Evolutionary conservation across 768 basidiomycete genomes (phyloP).

Genomic region (Lepiota subincarnata): DNA sequence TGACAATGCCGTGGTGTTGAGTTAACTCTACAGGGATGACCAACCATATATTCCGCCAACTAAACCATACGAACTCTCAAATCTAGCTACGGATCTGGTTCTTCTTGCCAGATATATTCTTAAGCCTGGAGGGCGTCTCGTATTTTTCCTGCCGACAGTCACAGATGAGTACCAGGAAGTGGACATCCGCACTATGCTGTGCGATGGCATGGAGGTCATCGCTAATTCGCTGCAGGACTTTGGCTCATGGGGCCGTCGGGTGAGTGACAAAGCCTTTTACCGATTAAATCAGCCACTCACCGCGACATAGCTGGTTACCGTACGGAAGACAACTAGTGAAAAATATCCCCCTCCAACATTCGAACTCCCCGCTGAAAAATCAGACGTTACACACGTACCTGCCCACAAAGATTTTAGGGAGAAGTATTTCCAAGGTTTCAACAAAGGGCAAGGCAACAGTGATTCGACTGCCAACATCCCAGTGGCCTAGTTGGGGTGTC

Average conservation of each 20-base stretch:
- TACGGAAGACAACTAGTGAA: conserved; percentile 59
- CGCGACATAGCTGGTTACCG: conserved; percentile 75
- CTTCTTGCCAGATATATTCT: conserved; percentile 78
- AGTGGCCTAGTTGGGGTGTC: no score
- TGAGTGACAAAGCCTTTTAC: conserved; percentile 33
- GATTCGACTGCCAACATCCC: background rate
- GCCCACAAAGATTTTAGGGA: conserved; percentile 88
- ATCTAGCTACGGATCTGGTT: conserved; percentile 78
- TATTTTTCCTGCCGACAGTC: conserved; percentile 93
- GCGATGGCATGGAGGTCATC: conserved; percentile 84
- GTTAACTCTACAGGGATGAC: conserved; percentile 37
- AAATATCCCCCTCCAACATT: conserved; percentile 55
- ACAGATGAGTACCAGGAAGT: conserved; percentile 88
- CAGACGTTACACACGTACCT: conserved; percentile 44
- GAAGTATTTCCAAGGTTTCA: conserved; percentile 86
- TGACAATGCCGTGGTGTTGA: background rate
- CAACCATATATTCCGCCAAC: conserved; percentile 85
- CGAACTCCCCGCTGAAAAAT: conserved; percentile 22
- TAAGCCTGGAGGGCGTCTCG: conserved; percentile 81
- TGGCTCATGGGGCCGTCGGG: conserved; percentile 91
- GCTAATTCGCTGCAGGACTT: conserved; percentile 92
- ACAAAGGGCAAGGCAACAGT: conserved; percentile 17
- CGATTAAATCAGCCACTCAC: background rate
- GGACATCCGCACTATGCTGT: conserved; percentile 74
- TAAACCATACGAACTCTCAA: conserved; percentile 87